Percentiles rank a stretch among this genome's conserved stretches.
Conservation (phyloP, 306 rosid genomes). For the Luffa aegyptiaca region DNA sequence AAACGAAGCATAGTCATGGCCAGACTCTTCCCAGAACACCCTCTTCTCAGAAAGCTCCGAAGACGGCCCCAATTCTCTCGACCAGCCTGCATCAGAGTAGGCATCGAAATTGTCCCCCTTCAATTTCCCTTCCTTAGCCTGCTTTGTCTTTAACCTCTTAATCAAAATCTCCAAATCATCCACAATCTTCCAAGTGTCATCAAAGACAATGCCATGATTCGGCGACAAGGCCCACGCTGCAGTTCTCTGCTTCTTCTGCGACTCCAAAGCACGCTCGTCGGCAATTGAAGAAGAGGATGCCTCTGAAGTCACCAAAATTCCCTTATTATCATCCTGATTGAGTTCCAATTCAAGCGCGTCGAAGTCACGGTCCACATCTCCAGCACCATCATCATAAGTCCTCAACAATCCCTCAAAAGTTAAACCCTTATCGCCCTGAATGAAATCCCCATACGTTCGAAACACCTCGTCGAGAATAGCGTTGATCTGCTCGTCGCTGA, state of each 20-base stretch:
- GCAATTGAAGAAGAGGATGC: slow-evolving; percentile 77
- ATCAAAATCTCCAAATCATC: slow-evolving; percentile 87
- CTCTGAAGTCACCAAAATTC: slow-evolving; percentile 40
- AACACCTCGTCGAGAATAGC: slow-evolving; percentile 97
- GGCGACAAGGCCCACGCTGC: slow-evolving; percentile 98
- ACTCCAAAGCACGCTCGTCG: slow-evolving; percentile 59
- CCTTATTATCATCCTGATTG: slow-evolving; percentile 32
- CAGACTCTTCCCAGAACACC: slow-evolving; percentile 79
- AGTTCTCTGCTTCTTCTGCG: slow-evolving; percentile 96
- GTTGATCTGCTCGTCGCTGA: slow-evolving; percentile 94
- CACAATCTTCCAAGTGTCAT: slow-evolving; percentile 93
- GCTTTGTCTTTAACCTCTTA: slow-evolving; percentile 77
- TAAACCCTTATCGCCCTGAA: slow-evolving; percentile 75
- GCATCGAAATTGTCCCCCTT: slow-evolving; percentile 77
- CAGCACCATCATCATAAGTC: slow-evolving; percentile 96
- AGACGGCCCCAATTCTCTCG: slow-evolving; percentile 83
- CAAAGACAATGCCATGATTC: slow-evolving; percentile 87
- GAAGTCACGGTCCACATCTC: slow-evolving; percentile 93
- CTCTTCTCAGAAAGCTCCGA: slow-evolving; percentile 78
- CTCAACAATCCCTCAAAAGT: slow-evolving; percentile 85
- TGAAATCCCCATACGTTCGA: slow-evolving; percentile 78
- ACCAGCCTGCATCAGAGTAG: slow-evolving; percentile 94
- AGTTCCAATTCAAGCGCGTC: slow-evolving; percentile 86
- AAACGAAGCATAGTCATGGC: slow-evolving; percentile 64
- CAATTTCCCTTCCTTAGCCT: slow-evolving; percentile 69